Base-by-base conservation (phyloP, 2,329 filamentous ascomycete species). In the Sclerotinia sclerotiorum region DNA sequence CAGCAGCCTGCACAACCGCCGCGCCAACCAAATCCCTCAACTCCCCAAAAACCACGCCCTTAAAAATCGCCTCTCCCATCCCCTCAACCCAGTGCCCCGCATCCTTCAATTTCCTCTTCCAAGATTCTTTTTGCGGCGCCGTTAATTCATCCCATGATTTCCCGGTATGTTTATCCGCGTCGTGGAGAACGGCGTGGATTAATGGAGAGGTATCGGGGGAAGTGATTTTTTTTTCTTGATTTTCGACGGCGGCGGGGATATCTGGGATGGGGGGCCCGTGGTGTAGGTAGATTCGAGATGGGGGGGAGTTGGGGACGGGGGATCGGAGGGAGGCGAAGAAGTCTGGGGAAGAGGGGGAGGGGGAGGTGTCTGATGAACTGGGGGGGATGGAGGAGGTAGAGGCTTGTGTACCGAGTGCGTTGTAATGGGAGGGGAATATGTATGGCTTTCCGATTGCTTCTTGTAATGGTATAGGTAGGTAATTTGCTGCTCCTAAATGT, bases 11-110 rank as follows among this genome's bases (percentile, higher is more conserved):
- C 52, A 67, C 70, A 67, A 74, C 74, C 68, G 72, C 74, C 11
- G 69, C 65, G 11, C 74, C 76, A 2, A 78, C 73, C 13, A 72
- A 71, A 3, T 72, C 76, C 11, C 70, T 75, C 54, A 78, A 58
- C 67, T 77, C 76, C 27, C 75, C 73, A 75, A 78, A 79, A 10
- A 78, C 46, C 1, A 78, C 72, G 0, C 76, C 76, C 67, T 77
- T 77, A 13, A 78, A 72, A 24, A 79, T 69, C 19, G 73, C 71
- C 64, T 75, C 75, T 7, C 73, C 73, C 65, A 75, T 69, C 27
- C 71, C 77, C 65, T 76, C 76, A 5, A 72, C 74, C 77, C 76
- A 77, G 29, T 78, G 73, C 0, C 76, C 77, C n/a, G 74, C 75
- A 15, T 74, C 72, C 61, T 71, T 75, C 51, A 79, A 67, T 65